These are phyloP conservation scores for Teunomyces funiuensis DNA, from an alignment of 805 yeast genomes.

Conservation along the genomic window DNA sequence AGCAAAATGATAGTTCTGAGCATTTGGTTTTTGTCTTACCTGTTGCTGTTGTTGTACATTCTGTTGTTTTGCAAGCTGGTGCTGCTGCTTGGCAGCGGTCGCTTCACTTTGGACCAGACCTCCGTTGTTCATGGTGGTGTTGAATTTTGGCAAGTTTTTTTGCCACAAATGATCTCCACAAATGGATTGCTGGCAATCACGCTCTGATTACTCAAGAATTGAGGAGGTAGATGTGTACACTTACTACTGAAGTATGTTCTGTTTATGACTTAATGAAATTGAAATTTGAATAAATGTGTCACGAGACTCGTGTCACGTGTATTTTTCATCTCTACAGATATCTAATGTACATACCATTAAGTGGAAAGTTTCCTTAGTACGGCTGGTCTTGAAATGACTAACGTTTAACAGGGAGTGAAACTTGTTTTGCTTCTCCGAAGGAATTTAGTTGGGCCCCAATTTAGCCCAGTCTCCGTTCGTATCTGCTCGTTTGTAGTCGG, in stretches of 20 bases:
- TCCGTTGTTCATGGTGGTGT: slow-evolving; percentile 1
- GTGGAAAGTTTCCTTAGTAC: too few relatives aligned
- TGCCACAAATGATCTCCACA: too few relatives aligned
- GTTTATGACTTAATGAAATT: neutral
- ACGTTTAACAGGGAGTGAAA: too few relatives aligned
- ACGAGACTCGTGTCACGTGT: slow-evolving; percentile 1
- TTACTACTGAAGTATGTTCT: neutral
- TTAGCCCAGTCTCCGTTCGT: neutral
- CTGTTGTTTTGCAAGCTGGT: slow-evolving; percentile 20
- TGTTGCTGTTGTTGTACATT: slow-evolving; percentile 23
- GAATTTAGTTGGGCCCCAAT: too few relatives aligned
- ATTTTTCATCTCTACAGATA: neutral
- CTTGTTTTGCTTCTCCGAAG: too few relatives aligned
- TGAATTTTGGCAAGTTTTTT: neutral
- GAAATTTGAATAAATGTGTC: neutral
- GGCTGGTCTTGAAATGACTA: too few relatives aligned
- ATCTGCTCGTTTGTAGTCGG: neutral
- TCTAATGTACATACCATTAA: neutral
- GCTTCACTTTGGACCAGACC: slow-evolving; percentile 15
- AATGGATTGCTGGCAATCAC: too few relatives aligned
- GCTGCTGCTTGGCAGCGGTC: slow-evolving; percentile 20
- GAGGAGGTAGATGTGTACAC: neutral
- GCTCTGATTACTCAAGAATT: neutral
- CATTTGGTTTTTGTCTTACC: slow-evolving; percentile 19
- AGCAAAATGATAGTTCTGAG: slow-evolving; percentile 52